Evolutionary conservation across 2,329 filamentous ascomycete species (phyloP).

Genomic region (Calonectria leucothoes): DNA sequence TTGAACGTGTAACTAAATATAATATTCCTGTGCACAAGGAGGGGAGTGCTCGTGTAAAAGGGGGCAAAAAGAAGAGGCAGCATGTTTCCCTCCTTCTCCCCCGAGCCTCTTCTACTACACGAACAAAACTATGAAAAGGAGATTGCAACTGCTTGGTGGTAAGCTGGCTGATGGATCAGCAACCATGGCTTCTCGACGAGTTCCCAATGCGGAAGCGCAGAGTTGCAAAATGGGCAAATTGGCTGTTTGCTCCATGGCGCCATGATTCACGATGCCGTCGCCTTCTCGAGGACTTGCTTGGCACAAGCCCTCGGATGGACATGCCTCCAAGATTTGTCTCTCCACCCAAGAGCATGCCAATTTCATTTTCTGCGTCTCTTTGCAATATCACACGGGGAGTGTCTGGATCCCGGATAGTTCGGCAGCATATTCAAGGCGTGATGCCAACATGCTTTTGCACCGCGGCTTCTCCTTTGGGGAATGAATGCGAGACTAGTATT

Average conservation of each 20-base stretch:
- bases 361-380: not conserved
- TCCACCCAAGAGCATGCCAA: not conserved
- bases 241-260: not conserved
- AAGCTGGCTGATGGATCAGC: not conserved
- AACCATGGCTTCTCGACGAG: not conserved
- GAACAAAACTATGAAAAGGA: not conserved
- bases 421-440: not conserved
- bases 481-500: not conserved
- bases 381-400: not conserved
- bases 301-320: slow-evolving; percentile 14
- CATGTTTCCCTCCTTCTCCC: not conserved
- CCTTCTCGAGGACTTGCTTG: slow-evolving; percentile 1
- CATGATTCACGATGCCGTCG: not conserved
- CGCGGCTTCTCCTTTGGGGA: not conserved
- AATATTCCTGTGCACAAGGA: not conserved
- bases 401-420: not conserved
- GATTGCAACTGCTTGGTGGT: not conserved
- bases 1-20: slow-evolving; percentile 11
- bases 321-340: slow-evolving; percentile 12
- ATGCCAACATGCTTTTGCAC: not conserved
- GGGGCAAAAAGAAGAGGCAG: not conserved
- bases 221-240: slow-evolving; percentile 17
- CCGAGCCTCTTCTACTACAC: not conserved
- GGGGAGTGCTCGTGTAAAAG: not conserved
- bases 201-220: not conserved